Evolutionary conservation across 2,329 filamentous ascomycete genomes (phyloP), one percentile per base, ranked within the genome.

Genomic region (Xenosphaeropsis pyriputrescens): DNA sequence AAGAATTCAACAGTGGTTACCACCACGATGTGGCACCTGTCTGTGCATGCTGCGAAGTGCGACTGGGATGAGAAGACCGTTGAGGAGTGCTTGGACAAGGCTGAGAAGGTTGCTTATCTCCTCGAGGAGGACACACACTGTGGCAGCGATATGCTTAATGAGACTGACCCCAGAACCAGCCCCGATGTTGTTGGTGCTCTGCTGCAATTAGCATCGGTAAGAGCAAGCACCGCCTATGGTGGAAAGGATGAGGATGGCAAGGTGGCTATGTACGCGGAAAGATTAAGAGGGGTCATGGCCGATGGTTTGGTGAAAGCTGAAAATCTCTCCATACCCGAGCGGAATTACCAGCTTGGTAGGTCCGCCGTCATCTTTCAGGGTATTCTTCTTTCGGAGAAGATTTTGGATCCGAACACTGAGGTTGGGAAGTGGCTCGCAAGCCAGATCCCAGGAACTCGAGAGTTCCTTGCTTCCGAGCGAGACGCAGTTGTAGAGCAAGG

Each of bases 191-290:
- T 63, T 33, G 63, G 56, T 16, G 49, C 58, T 2, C 41, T 66
- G 14, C 50, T 69, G 6, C 58, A 67, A 37, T 49, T 70, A 13
- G 57, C 57, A 43, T 61, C 64, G 18, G 57, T 61, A n/a, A 52
- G 54, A 30, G 58, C 61, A 3, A 29, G 59, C n/a, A 53, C 56
- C 18, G 44, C 59, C 26, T 44, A 48, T 15, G 54, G 45, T 4
- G 57, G 57, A 2, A 56, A 57, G 29, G 63, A 68, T 44, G 44
- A 50, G n/a, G 51, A 51, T 17, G 54, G 53, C 4, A 52, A 58
- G 19, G 63, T 67, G 18, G 46, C 47, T 17, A 50, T 49, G 29
- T 65, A 64, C 43, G 57, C 55, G 11, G 45, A 50, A 37, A 50
- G 40, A 36, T 42, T 50, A 32, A 42, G 41, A 40, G 50, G 14